A percentile compares a stretch with the other conserved stretches of the same genome.
phyloP scores from a whole-genome alignment of 805 yeast species.

The Yamadazyma phyllophila region DNA sequence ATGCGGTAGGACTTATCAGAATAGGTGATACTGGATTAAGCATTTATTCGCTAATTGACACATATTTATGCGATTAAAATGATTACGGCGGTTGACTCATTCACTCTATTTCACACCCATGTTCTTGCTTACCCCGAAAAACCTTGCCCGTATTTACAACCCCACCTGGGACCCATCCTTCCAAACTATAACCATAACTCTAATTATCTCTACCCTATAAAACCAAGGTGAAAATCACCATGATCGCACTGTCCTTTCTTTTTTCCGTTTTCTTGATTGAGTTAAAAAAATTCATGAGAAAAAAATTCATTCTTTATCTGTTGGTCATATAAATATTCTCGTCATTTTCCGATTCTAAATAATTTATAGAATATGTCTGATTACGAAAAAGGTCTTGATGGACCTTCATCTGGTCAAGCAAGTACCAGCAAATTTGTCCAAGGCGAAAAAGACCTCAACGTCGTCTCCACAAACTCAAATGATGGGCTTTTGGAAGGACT shows the following conservation, averaged over 20 bases:
- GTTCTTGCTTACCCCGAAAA: no score
- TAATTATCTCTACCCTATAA: background rate
- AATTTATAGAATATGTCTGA: slow-evolving; percentile 6
- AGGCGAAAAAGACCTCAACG: slow-evolving; percentile 12
- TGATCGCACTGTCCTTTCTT: background rate
- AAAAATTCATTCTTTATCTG: slow-evolving; percentile 1
- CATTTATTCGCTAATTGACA: background rate
- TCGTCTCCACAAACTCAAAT: slow-evolving; percentile 9
- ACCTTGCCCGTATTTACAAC: background rate
- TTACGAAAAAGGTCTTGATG: slow-evolving; percentile 8
- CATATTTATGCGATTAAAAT: background rate
- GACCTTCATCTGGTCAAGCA: background rate
- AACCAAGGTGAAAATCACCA: background rate
- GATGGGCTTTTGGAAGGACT: slow-evolving; percentile 7
- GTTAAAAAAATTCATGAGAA: slow-evolving; percentile 1
- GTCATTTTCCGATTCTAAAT: background rate
- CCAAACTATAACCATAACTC: background rate
- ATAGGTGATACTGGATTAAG: no score
- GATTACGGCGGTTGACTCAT: no score
- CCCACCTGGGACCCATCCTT: background rate
- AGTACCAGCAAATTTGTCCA: background rate
- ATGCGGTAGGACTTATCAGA: background rate
- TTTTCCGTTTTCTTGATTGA: slow-evolving; percentile 2
- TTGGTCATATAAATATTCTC: slow-evolving; percentile 6
- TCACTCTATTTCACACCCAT: no score